These are phyloP conservation scores for Tillandsia leiboldiana DNA, from an alignment of 176 grass and related monocot genomes.

Conservation along the genomic window DNA sequence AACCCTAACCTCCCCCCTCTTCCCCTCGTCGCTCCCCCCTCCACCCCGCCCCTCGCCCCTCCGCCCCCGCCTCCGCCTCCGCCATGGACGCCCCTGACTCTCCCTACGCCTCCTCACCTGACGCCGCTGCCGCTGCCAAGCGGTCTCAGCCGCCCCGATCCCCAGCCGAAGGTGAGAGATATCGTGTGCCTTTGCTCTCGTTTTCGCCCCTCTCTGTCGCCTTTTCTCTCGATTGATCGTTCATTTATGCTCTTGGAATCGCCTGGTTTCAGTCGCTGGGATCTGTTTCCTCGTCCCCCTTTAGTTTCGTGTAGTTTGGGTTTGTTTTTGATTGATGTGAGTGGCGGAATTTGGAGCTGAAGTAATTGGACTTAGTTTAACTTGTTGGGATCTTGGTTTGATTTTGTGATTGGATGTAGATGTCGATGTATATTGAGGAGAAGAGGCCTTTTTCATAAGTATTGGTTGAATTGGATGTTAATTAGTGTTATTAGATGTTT, in stretches of 20 bases:
- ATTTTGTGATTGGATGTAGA: neutral
- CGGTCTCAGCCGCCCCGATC: constrained; percentile 47
- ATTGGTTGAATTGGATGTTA: too few species aligned
- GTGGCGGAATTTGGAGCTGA: too few species aligned
- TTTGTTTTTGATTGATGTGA: neutral
- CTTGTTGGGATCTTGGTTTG: too few species aligned
- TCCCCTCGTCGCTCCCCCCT: neutral
- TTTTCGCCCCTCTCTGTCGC: too few species aligned
- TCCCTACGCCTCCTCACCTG: constrained; percentile 85
- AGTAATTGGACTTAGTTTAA: too few species aligned
- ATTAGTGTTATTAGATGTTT: too few species aligned
- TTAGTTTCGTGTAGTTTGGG: neutral
- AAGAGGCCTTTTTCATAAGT: too few species aligned
- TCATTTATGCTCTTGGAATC: too few species aligned
- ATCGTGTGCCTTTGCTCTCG: neutral
- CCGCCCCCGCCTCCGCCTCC: neutral
- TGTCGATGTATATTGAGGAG: neutral
- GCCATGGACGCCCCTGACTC: constrained; percentile 72
- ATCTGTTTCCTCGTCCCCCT: neutral
- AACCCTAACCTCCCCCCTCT: neutral
- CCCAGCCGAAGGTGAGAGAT: constrained; percentile 28
- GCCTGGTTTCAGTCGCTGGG: too few species aligned
- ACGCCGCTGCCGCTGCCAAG: constrained; percentile 60
- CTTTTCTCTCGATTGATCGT: too few species aligned
- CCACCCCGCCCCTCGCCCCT: neutral